Base-by-base conservation (phyloP, 2,329 filamentous ascomycete genomes). In the Ascochyta lentis region DNA sequence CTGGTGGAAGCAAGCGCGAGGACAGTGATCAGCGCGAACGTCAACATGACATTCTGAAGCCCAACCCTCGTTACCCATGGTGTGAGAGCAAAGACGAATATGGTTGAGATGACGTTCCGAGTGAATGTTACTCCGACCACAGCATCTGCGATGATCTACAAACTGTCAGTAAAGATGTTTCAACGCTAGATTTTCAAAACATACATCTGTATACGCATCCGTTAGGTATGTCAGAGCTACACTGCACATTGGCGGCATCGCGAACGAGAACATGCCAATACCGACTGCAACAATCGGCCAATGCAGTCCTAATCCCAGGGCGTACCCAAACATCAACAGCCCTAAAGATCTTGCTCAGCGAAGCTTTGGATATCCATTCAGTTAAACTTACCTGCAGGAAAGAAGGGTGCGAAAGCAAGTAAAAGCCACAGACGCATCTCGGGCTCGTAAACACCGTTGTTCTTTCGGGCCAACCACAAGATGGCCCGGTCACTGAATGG, bases 21-120 rank as follows among this genome's bases (percentile, higher is more conserved):
- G 2, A 54, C 23, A 22, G 45, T 44, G 8, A 54, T 58, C 12
- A 58, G 41, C 13, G 52, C 51, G n/a, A 58, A 60, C 7, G 50
- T 60, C 35, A 60, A 41, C 54, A 60, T 53, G 10, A 58, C 54
- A 22, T 60, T 55, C 1, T 58, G 50, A 3, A 58, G 44, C 10
- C 45, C 44, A 6, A 58, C 55, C 23, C 29, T 51, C 7, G 49
- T 49, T 4, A 77, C 72, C 77, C 80, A 81, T 1, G 77, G 76
- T 0, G 74, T 69, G 15, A 81, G 66, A 0, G 76, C 79, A 58
- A 83, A 82, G n/a, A 82, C 74, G 42, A 83, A 77, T 9, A 76
- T 72, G 0, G 77, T 81, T 23, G 72, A 73, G 42, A 81, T 71
- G 3, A 72, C 55, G 45, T 83, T 83, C 0, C 80, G 76, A 19